Base-by-base conservation (phyloP, 208 protist species). In the Blechomonas ayalai region DNA sequence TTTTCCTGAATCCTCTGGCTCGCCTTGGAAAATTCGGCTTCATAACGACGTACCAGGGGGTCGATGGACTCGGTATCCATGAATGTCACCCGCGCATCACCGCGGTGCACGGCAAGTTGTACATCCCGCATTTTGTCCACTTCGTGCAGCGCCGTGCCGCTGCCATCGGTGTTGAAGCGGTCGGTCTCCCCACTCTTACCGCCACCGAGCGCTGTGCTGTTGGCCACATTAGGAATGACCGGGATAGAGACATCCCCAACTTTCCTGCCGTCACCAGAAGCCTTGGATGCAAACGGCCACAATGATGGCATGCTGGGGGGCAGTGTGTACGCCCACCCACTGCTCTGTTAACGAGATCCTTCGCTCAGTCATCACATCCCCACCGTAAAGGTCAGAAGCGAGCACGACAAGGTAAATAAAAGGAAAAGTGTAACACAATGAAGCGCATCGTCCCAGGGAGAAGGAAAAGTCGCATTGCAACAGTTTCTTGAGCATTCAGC, bases 51-150 rank as follows among this genome's bases (percentile, higher is more conserved):
- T 25, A 76, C 37, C n/a, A 92, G 63, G 31, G 48, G 46, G 40
- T 87, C 74, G 20, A 92, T 73, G 4, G 67, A 70, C 37, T 91
- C 75, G 2, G 73, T 68, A 44, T 92, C 73, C 50, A 78, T 72
- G 12, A 60, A 52, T 0, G 13, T 15, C 1, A 59, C 65, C 9
- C 78, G 64, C 5, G 38, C 49, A 46, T 92, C 78, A 33, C 42
- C 40, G 50, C 71, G 44, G 31, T 34, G 12, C n/a, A 10, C 31
- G 40, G 24, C 40, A 24, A 18, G 22, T 24, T 29, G 51, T 43
- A 60, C 27, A 24, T 67, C 45, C 13, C 50, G 56, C 46, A 65
- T 20, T 18, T 57, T 60, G 37, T 76, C 68, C 12, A 67, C 44
- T 25, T 55, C 35, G 9, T 50, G 59, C 33, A 50, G 32, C 22